phyloP scores from a whole-genome alignment of 305 asterid genomes.

The Solanum aculeatissimum region DNA sequence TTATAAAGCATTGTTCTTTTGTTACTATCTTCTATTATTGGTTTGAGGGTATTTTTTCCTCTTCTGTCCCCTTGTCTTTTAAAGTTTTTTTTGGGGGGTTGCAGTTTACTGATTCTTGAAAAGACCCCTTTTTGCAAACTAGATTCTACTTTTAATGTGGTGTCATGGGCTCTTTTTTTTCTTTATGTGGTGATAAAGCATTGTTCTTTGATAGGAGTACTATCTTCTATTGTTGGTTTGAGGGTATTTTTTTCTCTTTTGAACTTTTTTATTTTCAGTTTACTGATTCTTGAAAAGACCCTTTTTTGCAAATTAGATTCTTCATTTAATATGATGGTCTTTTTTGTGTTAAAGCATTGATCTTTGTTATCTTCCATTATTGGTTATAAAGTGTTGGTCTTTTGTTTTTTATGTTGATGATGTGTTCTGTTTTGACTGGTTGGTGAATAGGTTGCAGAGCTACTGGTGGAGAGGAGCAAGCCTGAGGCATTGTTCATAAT shows the following conservation, averaged over 20 bases:
- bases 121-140: not conserved
- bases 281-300: not conserved
- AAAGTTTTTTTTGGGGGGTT: not conserved
- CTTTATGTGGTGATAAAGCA: not conserved
- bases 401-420: not conserved
- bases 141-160: not conserved
- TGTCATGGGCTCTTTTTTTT: not conserved
- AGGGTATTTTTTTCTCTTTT: not conserved
- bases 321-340: not conserved
- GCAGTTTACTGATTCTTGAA: not conserved
- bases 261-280: not conserved
- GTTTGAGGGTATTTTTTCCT: not conserved
- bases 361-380: not conserved
- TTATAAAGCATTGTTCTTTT: not conserved
- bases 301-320: not conserved
- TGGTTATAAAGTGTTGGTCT: not conserved
- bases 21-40: not conserved
- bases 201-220: not conserved
- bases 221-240: not conserved
- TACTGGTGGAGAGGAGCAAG: slow-evolving; percentile 28
- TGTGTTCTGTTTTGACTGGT: not conserved
- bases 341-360: not conserved
- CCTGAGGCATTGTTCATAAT: slow-evolving; percentile 41
- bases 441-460: slow-evolving; percentile 50
- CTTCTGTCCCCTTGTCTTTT: not conserved